phyloP scores from a whole-genome alignment of 441 rosid genomes.

The Capsella rubella region DNA sequence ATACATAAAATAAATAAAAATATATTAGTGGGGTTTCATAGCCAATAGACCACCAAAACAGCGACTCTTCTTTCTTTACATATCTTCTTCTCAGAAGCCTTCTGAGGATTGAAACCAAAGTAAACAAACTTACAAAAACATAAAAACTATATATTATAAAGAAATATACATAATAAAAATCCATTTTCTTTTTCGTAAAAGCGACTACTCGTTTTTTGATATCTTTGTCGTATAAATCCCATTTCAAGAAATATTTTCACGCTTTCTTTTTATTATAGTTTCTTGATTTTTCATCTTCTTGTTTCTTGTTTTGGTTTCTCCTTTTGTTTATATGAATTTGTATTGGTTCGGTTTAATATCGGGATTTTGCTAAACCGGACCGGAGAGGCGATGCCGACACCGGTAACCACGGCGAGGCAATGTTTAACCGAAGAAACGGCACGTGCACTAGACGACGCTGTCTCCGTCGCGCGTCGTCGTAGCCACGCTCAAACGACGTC shows the following conservation, averaged over 20 bases:
- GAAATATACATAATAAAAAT: neutral
- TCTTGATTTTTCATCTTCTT: neutral
- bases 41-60: constrained; percentile 41
- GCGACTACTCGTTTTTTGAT: constrained; percentile 39
- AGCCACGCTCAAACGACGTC: constrained; percentile 87
- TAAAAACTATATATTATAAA: neutral
- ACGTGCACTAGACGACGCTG: constrained; percentile 80
- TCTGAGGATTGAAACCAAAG: constrained; percentile 34
- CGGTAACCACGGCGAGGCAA: constrained; percentile 74
- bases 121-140: constrained; percentile 3
- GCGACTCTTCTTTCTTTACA: constrained; percentile 33
- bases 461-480: constrained; percentile 72
- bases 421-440: constrained; percentile 84
- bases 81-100: neutral
- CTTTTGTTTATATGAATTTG: neutral
- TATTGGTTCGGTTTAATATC: neutral
- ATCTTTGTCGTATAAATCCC: constrained; percentile 27
- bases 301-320: neutral
- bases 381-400: constrained; percentile 77
- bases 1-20: neutral
- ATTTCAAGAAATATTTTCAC: constrained; percentile 28
- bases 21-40: constrained; percentile 23
- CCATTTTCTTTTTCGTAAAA: constrained; percentile 25
- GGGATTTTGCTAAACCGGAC: constrained; percentile 35
- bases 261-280: constrained; percentile 17